These are phyloP conservation scores for Leishmania tropica DNA, from an alignment of 208 protist species.

Conservation along the genomic window DNA sequence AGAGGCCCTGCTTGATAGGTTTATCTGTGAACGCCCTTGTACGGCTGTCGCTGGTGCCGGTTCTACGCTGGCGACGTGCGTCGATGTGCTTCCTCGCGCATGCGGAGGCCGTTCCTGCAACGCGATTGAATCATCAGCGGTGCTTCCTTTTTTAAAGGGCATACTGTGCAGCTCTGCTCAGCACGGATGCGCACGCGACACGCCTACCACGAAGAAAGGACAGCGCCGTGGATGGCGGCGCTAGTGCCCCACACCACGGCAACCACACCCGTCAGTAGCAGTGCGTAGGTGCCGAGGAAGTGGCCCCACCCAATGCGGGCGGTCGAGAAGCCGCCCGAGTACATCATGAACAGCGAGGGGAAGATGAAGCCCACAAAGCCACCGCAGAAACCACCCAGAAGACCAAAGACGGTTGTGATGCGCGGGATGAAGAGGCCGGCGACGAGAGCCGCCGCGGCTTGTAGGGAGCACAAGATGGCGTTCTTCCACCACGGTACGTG, in stretches of 20 bases:
- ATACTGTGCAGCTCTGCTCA: not conserved
- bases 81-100: not conserved
- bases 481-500: slow-evolving; percentile 59
- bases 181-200: not conserved
- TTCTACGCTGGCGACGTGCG: not conserved
- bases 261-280: slow-evolving; percentile 64
- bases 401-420: slow-evolving; percentile 71
- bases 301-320: slow-evolving; percentile 40
- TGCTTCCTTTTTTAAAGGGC: too few relatives aligned
- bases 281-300: slow-evolving; percentile 57
- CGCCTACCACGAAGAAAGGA: slow-evolving; percentile 16
- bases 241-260: slow-evolving; percentile 65
- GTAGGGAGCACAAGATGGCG: slow-evolving; percentile 32
- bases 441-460: slow-evolving; percentile 44
- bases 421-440: slow-evolving; percentile 74
- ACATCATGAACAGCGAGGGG: slow-evolving; percentile 59
- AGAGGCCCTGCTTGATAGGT: not conserved
- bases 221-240: slow-evolving; percentile 58
- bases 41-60: not conserved
- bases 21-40: not conserved
- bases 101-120: too few relatives aligned
- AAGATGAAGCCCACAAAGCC: slow-evolving; percentile 83
- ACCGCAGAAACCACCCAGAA: slow-evolving; percentile 68
- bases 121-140: too few relatives aligned
- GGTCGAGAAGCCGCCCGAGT: slow-evolving; percentile 7